Evolutionary conservation across 306 rosid genomes (phyloP).

Genomic region (Chamaecrista fasciculata): DNA sequence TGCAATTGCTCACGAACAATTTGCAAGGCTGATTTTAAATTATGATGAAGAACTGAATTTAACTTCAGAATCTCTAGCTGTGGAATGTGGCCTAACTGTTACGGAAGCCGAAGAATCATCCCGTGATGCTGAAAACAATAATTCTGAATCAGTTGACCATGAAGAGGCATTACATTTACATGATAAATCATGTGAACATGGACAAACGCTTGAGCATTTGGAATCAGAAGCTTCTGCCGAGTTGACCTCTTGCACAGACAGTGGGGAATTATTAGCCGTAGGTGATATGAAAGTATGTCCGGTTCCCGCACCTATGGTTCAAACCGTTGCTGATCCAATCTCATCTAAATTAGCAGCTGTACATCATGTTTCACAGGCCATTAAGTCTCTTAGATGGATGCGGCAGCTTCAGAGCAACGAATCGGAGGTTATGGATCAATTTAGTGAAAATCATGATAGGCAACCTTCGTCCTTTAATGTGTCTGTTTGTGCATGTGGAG

Average conservation of each 20-base stretch:
- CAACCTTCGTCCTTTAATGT: conserved; percentile 54
- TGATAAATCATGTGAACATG: conserved; percentile 43
- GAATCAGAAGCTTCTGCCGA: conserved; percentile 46
- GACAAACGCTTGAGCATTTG: conserved; percentile 34
- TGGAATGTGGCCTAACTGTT: conserved; percentile 55
- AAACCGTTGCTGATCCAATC: conserved; percentile 86
- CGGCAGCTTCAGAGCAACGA: conserved; percentile 83
- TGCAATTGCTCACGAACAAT: conserved; percentile 94
- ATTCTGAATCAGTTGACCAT: conserved; percentile 47
- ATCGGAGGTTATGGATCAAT: conserved; percentile 50
- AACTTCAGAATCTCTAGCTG: conserved; percentile 62
- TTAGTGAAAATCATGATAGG: conserved; percentile 42
- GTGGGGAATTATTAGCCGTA: conserved; percentile 41
- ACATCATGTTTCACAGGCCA: conserved; percentile 98
- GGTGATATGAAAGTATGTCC: conserved; percentile 51
- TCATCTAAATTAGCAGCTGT: conserved; percentile 91
- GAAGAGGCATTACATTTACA: conserved; percentile 40
- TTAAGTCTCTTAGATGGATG: conserved; percentile 92
- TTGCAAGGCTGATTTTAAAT: conserved; percentile 89
- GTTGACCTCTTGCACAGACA: conserved; percentile 51
- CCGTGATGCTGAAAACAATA: conserved; percentile 48
- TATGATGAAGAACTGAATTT: conserved; percentile 71
- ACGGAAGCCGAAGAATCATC: conserved; percentile 72
- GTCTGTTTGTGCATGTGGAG: conserved; percentile 95
- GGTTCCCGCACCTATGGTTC: conserved; percentile 60